Evolutionary conservation across 2,329 filamentous ascomycete genomes (phyloP).

Genomic region (Colletotrichum lentis): DNA sequence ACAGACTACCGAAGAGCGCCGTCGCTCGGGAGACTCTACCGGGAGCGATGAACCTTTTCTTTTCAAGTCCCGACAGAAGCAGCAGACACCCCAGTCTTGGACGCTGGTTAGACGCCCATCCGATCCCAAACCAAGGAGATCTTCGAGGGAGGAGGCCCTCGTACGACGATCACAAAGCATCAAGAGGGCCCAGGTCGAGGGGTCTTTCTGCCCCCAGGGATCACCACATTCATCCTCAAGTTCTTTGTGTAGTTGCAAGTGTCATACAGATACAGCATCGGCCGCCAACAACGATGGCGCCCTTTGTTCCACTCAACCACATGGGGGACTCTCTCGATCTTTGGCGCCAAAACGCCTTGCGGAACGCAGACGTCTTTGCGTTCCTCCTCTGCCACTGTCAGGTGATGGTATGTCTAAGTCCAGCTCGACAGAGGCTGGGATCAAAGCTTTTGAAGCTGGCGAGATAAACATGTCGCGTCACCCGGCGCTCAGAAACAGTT

Average conservation of each 20-base stretch:
- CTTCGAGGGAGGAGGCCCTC: conserved; percentile 44
- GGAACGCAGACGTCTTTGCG: conserved; percentile 34
- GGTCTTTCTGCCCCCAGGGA: conserved; percentile 51
- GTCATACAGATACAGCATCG: conserved; percentile 43
- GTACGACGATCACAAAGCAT: conserved; percentile 51
- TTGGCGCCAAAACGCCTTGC: conserved; percentile 37
- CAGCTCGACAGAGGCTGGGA: conserved; percentile 12
- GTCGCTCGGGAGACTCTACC: conserved; percentile 18
- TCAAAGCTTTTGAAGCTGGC: conserved; percentile 24
- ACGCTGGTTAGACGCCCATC: conserved; percentile 6
- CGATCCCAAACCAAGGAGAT: conserved; percentile 5
- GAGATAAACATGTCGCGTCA: conserved; percentile 16
- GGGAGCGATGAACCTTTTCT: conserved; percentile 37
- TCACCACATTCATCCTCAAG: conserved; percentile 53
- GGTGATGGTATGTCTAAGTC: not conserved
- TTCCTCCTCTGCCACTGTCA: conserved; percentile 27
- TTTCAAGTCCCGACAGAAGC: conserved; percentile 31
- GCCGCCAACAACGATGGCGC: conserved; percentile 43
- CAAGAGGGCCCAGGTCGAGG: conserved; percentile 50
- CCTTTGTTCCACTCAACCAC: conserved; percentile 46
- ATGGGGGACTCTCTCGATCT: conserved; percentile 10
- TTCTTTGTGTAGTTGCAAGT: conserved; percentile 57
- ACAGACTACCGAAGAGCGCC: conserved; percentile 31
- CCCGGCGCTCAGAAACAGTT: conserved; percentile 22
- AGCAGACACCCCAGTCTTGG: conserved; percentile 29